phyloP scores from a whole-genome alignment of 306 rosid genomes.

The cucumber (Cucumis sativus) region Cucumber_9930_V3 NC_026657.2:34680001-34680500 shows the following conservation, averaged over 20 bases:
- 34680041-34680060: background rate
- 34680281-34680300: background rate
- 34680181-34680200: background rate
- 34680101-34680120: background rate
- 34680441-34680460: constrained; percentile 59
- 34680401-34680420: constrained; percentile 55
- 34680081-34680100: background rate
- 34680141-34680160: too few species aligned
- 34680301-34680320: background rate
- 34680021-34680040: background rate
- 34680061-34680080: background rate
- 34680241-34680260: background rate
- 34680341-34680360: background rate
- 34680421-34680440: constrained; percentile 54
- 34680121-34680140: background rate
- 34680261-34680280: background rate
- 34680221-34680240: background rate
- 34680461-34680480: constrained; percentile 73
- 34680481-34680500: constrained; percentile 62
- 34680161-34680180: background rate
- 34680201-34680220: background rate
- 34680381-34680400: constrained; percentile 18
- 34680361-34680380: background rate
- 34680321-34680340: background rate
- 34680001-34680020: background rate